phyloP scores from a whole-genome alignment of 495 filamentous ascomycete genomes.

The Thozetella sp. region DNA sequence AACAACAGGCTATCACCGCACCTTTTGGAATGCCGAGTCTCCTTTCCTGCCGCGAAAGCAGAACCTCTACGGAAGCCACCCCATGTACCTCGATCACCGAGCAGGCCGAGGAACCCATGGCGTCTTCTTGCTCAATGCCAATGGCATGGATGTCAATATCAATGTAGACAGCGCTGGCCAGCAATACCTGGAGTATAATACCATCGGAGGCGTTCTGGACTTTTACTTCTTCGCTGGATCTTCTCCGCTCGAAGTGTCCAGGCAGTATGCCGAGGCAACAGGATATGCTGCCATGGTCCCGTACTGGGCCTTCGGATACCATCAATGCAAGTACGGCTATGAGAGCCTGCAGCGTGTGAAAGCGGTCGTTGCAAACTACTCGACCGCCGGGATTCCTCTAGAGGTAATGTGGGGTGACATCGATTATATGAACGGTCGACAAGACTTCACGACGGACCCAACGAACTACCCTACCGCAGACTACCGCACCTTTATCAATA shows the following conservation, averaged over 20 bases:
- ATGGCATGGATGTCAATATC: constrained; percentile 88
- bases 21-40: constrained; percentile 79
- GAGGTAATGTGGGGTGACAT: constrained; percentile 95
- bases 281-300: constrained; percentile 77
- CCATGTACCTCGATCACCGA: constrained; percentile 84
- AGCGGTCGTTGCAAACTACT: constrained; percentile 81
- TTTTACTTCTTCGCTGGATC: constrained; percentile 85
- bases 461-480: constrained; percentile 66
- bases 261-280: constrained; percentile 74
- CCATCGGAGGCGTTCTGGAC: constrained; percentile 79
- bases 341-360: constrained; percentile 71
- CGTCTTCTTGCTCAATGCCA: constrained; percentile 81
- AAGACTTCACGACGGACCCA: constrained; percentile 75
- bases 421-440: constrained; percentile 67
- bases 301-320: constrained; percentile 86
- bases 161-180: constrained; percentile 57
- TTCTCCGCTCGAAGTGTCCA: constrained; percentile 66
- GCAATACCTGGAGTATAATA: constrained; percentile 87
- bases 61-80: constrained; percentile 85
- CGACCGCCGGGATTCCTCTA: constrained; percentile 72
- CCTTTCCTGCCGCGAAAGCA: constrained; percentile 49
- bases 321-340: constrained; percentile 86
- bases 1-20: constrained; percentile 75
- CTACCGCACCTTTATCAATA: constrained; percentile 68
- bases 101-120: constrained; percentile 69